These are phyloP conservation scores for Cylindrotheca closterium DNA, from an alignment of 108 stramenopile species.

Conservation along the genomic window DNA sequence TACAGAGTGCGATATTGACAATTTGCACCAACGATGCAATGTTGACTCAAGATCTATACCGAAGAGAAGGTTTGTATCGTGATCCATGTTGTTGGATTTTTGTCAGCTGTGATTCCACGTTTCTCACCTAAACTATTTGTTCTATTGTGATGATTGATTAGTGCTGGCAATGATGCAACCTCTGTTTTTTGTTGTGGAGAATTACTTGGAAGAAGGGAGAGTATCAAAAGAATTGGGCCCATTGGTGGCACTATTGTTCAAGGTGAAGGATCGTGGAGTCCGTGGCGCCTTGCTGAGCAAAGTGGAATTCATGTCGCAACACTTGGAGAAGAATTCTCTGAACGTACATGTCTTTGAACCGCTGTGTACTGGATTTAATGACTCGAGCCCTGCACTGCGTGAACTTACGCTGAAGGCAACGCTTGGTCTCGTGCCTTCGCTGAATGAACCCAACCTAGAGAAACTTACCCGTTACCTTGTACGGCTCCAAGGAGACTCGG, in stretches of 20 bases:
- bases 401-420: constrained; percentile 87
- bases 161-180: constrained; percentile 66
- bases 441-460: constrained; percentile 75
- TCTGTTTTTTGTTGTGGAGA: constrained; percentile 72
- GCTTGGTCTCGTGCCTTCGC: constrained; percentile 59
- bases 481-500: constrained; percentile 75
- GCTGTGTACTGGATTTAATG: constrained; percentile 87
- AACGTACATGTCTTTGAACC: constrained; percentile 85
- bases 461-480: constrained; percentile 86
- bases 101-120: background rate
- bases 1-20: constrained; percentile 45
- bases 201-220: constrained; percentile 41
- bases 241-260: constrained; percentile 66
- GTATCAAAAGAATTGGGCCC: constrained; percentile 62
- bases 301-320: constrained; percentile 50
- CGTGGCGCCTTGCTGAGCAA: constrained; percentile 73
- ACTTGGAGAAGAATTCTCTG: constrained; percentile 60
- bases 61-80: constrained; percentile 64
- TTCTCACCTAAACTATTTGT: constrained; percentile 2
- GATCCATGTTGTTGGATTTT: background rate
- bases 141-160: background rate
- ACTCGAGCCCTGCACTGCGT: constrained; percentile 69
- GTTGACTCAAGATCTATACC: constrained; percentile 75
- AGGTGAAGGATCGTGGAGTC: constrained; percentile 84
- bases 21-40: constrained; percentile 59